Conservation (phyloP, 495 filamentous ascomycete genomes). For the Lasiosphaeria miniovina region DNA sequence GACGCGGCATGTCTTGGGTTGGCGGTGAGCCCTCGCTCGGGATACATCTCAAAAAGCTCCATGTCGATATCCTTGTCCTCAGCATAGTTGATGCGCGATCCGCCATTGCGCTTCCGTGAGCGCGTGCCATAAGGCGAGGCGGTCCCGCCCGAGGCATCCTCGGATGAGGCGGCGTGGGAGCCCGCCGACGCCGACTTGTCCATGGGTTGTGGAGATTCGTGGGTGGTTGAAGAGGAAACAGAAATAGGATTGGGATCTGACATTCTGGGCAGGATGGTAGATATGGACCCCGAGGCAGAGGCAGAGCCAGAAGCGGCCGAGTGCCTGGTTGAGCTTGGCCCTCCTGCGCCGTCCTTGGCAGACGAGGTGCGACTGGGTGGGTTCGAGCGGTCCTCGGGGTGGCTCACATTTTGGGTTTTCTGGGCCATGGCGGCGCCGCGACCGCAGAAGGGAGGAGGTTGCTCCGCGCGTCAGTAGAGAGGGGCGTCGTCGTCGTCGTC, state of each 20-base stretch:
- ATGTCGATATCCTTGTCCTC: slow-evolving; percentile 92
- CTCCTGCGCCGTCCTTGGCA: slow-evolving; percentile 28
- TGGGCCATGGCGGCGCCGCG: slow-evolving; percentile 27
- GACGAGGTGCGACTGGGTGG: slow-evolving; percentile 23
- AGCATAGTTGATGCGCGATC: slow-evolving; percentile 86
- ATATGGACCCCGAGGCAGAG: slow-evolving; percentile 16
- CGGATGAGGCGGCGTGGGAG: slow-evolving; percentile 32
- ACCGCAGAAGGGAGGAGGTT: not conserved
- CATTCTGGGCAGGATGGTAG: slow-evolving; percentile 27
- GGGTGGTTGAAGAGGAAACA: slow-evolving; percentile 11
- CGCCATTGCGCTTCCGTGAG: slow-evolving; percentile 82
- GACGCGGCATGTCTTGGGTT: slow-evolving; percentile 35
- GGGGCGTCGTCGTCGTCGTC: slow-evolving; percentile 9
- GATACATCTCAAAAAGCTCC: slow-evolving; percentile 61
- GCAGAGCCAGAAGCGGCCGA: slow-evolving; percentile 14
- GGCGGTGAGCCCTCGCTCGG: slow-evolving; percentile 44
- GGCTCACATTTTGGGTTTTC: slow-evolving; percentile 31
- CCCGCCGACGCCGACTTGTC: slow-evolving; percentile 43
- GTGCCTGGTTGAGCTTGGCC: slow-evolving; percentile 24
- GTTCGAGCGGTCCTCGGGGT: slow-evolving; percentile 29
- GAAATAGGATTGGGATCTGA: slow-evolving; percentile 26
- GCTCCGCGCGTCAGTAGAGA: slow-evolving; percentile 13
- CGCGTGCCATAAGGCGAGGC: slow-evolving; percentile 89
- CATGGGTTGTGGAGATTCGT: slow-evolving; percentile 32
- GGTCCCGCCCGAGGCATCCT: slow-evolving; percentile 34